A percentile compares a stretch with the other conserved stretches of the same genome.
These are phyloP conservation scores for Tolypocladium ophioglossoides DNA, from an alignment of 2,329 filamentous ascomycete species.

Conservation along the genomic window DNA sequence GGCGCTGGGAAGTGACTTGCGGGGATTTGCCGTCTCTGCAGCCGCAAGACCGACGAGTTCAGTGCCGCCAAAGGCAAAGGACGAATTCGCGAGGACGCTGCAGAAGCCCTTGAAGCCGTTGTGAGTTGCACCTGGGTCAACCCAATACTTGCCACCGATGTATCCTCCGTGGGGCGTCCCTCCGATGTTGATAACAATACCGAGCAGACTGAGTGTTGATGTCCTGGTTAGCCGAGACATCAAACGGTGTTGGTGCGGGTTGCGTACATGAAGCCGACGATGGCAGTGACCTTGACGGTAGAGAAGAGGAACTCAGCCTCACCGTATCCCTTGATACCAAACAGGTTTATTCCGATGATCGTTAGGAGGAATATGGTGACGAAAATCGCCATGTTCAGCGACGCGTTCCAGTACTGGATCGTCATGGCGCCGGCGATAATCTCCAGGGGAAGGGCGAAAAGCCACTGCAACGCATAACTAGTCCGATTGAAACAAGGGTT, in stretches of 20 bases:
- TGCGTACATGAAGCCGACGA: conserved; percentile 76
- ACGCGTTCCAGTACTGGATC: conserved; percentile 65
- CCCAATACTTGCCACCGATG: conserved; percentile 72
- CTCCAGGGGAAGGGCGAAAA: conserved; percentile 72
- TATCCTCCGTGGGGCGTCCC: conserved; percentile 65
- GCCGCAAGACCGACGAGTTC: conserved; percentile 69
- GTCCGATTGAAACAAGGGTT: background rate
- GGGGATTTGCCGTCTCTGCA: conserved; percentile 65
- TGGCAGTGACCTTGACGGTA: conserved; percentile 73
- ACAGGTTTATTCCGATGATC: conserved; percentile 76
- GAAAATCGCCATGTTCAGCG: conserved; percentile 60
- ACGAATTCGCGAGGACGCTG: conserved; percentile 65
- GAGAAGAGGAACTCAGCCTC: conserved; percentile 85
- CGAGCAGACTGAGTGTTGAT: conserved; percentile 51
- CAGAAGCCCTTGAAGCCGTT: conserved; percentile 75
- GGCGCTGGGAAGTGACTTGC: conserved; percentile 73
- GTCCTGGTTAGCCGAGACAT: background rate
- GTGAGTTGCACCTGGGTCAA: conserved; percentile 68
- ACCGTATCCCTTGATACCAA: conserved; percentile 80
- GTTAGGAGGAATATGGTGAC: conserved; percentile 70
- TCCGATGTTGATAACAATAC: conserved; percentile 75
- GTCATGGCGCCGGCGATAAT: conserved; percentile 81
- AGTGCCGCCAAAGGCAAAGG: conserved; percentile 66
- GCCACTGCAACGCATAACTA: conserved; percentile 81
- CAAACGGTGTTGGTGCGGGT: conserved; percentile 14